phyloP scores from a whole-genome alignment of 2,329 filamentous ascomycete species.

The Talaromyces pinophilus region DNA sequence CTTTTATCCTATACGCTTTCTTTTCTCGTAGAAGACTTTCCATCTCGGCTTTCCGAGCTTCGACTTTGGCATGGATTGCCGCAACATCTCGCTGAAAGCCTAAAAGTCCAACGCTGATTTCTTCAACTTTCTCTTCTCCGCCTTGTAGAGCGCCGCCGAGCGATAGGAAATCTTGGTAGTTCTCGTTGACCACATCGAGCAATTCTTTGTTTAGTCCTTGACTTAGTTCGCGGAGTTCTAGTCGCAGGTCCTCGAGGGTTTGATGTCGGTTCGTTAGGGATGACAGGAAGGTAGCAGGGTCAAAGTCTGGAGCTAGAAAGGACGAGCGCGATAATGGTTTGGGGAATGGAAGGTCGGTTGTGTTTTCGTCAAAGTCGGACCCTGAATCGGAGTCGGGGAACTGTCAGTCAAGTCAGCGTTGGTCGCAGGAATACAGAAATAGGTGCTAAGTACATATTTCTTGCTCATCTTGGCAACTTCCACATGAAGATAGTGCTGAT shows the following conservation, averaged over 20 bases:
- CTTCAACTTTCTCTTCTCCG: conserved; percentile 88
- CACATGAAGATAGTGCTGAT: background rate
- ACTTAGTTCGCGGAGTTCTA: conserved; percentile 79
- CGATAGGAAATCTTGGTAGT: conserved; percentile 88
- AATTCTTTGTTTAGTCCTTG: conserved; percentile 81
- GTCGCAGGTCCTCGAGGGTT: conserved; percentile 87
- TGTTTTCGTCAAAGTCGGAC: conserved; percentile 60
- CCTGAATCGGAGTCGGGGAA: conserved; percentile 49
- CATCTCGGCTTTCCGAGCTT: conserved; percentile 64
- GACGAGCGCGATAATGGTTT: conserved; percentile 77
- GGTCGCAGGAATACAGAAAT: background rate
- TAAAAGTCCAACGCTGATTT: conserved; percentile 81
- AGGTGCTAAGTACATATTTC: conserved; percentile 31
- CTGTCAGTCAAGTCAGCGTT: conserved; percentile 28
- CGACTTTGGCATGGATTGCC: conserved; percentile 68
- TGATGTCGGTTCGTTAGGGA: conserved; percentile 85
- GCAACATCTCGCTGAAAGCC: conserved; percentile 83
- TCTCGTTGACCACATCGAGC: conserved; percentile 89
- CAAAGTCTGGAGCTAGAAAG: conserved; percentile 77
- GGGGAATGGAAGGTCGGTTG: conserved; percentile 77
- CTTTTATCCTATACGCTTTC: conserved; percentile 61
- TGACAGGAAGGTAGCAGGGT: conserved; percentile 78
- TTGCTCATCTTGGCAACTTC: conserved; percentile 23
- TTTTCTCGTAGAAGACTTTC: conserved; percentile 66
- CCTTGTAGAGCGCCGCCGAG: conserved; percentile 79